Conservation (phyloP, 2,329 filamentous ascomycete species). For the Beauveria scarabaeidicola region DNA sequence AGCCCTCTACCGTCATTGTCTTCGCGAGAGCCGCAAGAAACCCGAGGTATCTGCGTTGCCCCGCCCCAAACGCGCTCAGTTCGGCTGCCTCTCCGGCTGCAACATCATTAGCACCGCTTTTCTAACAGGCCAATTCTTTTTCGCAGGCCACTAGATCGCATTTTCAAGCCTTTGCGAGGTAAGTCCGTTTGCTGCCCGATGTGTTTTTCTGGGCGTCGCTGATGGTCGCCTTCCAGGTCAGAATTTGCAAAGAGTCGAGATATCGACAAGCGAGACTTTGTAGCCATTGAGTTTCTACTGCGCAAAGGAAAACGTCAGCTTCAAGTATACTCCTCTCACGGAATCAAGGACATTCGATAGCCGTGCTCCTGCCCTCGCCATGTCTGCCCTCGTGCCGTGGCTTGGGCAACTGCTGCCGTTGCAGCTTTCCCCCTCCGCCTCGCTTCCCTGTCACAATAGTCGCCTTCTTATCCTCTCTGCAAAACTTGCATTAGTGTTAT, state of each 20-base stretch:
- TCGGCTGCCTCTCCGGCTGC: neutral
- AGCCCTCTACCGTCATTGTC: constrained; percentile 74
- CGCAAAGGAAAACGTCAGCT: constrained; percentile 75
- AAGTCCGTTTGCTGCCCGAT: constrained; percentile 16
- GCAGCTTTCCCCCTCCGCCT: neutral
- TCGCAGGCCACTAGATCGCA: constrained; percentile 47
- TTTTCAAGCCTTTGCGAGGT: constrained; percentile 59
- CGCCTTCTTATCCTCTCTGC: neutral
- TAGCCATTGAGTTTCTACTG: constrained; percentile 74
- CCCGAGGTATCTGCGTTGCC: constrained; percentile 47
- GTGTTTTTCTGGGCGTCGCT: neutral
- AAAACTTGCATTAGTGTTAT: constrained; percentile 1
- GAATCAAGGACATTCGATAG: constrained; percentile 65
- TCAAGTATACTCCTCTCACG: constrained; percentile 70
- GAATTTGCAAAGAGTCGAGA: constrained; percentile 67
- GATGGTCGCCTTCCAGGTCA: constrained; percentile 34
- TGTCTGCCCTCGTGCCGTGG: neutral
- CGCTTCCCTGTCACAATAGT: neutral
- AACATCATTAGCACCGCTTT: constrained; percentile 3
- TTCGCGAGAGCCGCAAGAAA: constrained; percentile 75
- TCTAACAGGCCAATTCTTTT: constrained; percentile 13
- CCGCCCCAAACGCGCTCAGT: neutral
- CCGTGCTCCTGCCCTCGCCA: constrained; percentile 1
- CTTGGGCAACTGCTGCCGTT: neutral
- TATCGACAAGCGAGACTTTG: constrained; percentile 77